Evolutionary conservation across 73 alveolate species (phyloP).

Genomic region (Blepharisma japonicum): DNA sequence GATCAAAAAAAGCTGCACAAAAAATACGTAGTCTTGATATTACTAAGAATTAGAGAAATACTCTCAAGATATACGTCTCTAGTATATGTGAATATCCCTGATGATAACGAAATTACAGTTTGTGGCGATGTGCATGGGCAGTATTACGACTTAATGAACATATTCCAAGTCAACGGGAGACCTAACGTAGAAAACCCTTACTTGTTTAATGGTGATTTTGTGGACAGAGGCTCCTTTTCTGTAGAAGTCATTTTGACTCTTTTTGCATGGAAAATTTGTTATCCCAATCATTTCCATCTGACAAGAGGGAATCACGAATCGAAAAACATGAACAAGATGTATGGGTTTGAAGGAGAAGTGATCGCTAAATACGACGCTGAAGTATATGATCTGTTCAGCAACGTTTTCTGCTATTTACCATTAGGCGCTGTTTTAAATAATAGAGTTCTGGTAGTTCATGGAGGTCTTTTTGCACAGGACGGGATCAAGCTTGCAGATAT

Average conservation of each 20-base stretch:
- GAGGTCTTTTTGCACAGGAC: conserved; percentile 95
- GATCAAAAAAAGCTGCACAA: conserved; percentile 87
- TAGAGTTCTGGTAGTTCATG: conserved; percentile 92
- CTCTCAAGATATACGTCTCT: conserved; percentile 51
- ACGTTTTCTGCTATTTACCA: conserved; percentile 85
- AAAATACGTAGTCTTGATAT: conserved; percentile 78
- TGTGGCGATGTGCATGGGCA: conserved; percentile 99
- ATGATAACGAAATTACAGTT: conserved; percentile 85
- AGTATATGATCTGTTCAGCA: conserved; percentile 76
- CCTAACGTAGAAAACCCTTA: conserved; percentile 93
- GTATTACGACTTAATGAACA: conserved; percentile 88
- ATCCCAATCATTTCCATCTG: conserved; percentile 90
- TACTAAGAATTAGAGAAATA: conserved; percentile 35
- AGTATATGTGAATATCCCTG: conserved; percentile 66
- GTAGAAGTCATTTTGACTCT: conserved; percentile 92
- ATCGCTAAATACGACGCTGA: conserved; percentile 83
- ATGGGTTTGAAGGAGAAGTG: conserved; percentile 98
- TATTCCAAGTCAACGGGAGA: conserved; percentile 87
- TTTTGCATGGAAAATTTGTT: conserved; percentile 89
- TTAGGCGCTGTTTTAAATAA: conserved; percentile 85
- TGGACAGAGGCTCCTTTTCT: conserved; percentile 96
- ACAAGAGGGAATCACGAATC: conserved; percentile 98
- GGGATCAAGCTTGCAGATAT: conserved; percentile 91
- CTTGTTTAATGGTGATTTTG: conserved; percentile 97
- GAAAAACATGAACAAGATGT: conserved; percentile 80